Percentiles rank a stretch among this genome's conserved stretches.
These are phyloP conservation scores for Kentomonas sorsogonicus DNA, from an alignment of 208 protist genomes.

Conservation along the genomic window DNA sequence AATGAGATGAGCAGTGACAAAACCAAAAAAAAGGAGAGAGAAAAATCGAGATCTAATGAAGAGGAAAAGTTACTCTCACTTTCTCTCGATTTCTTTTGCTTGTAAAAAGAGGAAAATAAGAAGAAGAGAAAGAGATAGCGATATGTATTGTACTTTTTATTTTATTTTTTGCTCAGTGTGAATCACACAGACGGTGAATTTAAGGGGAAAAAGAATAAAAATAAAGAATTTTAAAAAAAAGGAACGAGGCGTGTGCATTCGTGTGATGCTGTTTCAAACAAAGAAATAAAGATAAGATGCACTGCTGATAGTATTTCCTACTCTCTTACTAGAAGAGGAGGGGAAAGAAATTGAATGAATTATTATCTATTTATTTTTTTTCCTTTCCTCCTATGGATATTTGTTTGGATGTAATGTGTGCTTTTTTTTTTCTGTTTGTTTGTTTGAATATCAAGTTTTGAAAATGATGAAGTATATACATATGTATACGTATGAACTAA, in stretches of 20 bases:
- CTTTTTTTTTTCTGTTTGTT: constrained; percentile 10
- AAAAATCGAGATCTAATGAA: background rate
- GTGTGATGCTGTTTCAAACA: too few species aligned
- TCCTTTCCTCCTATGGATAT: background rate
- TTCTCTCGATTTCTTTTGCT: background rate
- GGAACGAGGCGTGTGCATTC: background rate
- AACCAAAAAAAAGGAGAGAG: constrained; percentile 1
- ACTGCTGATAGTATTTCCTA: too few species aligned
- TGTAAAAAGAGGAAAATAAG: too few species aligned
- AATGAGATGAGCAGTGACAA: background rate
- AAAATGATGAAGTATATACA: background rate
- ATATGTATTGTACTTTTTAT: background rate
- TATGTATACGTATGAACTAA: background rate
- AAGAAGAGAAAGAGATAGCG: background rate
- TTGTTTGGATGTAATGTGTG: background rate
- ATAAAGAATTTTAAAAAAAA: constrained; percentile 1
- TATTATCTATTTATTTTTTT: constrained; percentile 2
- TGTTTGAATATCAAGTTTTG: background rate
- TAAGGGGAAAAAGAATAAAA: background rate
- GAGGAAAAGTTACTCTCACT: background rate
- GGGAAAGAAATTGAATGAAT: background rate
- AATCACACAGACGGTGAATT: background rate
- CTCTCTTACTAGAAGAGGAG: too few species aligned
- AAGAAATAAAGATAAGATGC: too few species aligned
- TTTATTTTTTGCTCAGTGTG: constrained; percentile 1